phyloP scores from a whole-genome alignment of 495 filamentous ascomycete genomes.

The Xylaria venustula region DNA sequence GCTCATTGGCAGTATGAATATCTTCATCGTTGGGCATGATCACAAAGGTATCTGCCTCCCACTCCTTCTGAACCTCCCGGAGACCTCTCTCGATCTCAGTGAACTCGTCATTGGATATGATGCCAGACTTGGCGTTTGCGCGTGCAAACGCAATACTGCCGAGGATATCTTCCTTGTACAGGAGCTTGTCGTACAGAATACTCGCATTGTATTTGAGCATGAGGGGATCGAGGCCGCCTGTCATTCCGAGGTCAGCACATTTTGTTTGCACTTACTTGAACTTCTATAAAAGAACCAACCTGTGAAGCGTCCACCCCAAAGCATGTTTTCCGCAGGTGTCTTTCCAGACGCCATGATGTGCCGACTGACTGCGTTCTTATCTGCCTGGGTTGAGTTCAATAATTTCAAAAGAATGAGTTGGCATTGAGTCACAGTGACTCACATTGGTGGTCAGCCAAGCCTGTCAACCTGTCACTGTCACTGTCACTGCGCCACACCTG shows the following conservation, averaged over 20 bases:
- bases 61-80: constrained; percentile 68
- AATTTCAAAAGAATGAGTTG: not conserved
- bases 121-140: constrained; percentile 70
- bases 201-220: constrained; percentile 86
- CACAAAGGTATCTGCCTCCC: constrained; percentile 58
- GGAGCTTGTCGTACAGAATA: constrained; percentile 73
- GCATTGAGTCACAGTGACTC: too few species aligned
- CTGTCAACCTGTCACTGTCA: too few species aligned
- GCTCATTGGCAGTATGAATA: constrained; percentile 92
- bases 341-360: constrained; percentile 13
- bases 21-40: constrained; percentile 64
- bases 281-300: constrained; percentile 22
- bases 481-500: too few species aligned
- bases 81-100: constrained; percentile 71
- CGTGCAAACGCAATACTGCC: constrained; percentile 83
- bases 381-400: not conserved
- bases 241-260: constrained; percentile 27
- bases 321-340: constrained; percentile 51
- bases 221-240: constrained; percentile 79
- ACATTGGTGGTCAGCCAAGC: too few species aligned
- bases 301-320: constrained; percentile 84
- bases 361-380: not conserved
- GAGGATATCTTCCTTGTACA: constrained; percentile 76
- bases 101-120: constrained; percentile 74
- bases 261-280: constrained; percentile 12